Evolutionary conservation across 345 rosid genomes (phyloP).

Genomic region (Rhizophora apiculata): DNA sequence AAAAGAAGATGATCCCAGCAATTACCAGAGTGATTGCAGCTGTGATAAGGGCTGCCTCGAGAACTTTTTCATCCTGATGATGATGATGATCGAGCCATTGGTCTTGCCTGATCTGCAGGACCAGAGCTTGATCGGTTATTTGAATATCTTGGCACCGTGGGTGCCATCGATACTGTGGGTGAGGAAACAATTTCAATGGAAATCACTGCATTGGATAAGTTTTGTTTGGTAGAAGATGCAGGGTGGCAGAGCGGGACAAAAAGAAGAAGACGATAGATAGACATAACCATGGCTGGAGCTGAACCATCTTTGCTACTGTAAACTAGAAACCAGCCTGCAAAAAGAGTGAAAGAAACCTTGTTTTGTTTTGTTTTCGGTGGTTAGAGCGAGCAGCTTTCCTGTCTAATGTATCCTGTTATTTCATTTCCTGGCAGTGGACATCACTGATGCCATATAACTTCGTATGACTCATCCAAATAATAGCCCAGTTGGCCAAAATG

Average conservation of each 20-base stretch:
- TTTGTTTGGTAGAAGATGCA: conserved; percentile 3
- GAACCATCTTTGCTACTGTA: conserved; percentile 6
- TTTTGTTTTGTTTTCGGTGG: not conserved
- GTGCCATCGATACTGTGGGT: not conserved
- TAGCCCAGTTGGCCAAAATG: not conserved
- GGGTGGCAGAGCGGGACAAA: conserved; percentile 6
- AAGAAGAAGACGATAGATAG: not conserved
- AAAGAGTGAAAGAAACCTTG: conserved; percentile 1
- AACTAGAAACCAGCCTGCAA: not conserved
- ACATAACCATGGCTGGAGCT: conserved; percentile 12
- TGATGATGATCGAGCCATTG: not conserved
- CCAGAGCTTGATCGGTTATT: not conserved
- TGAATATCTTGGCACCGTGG: too few relatives aligned
- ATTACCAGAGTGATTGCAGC: conserved; percentile 27
- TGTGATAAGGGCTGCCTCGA: conserved; percentile 28
- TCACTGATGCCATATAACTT: conserved; percentile 24
- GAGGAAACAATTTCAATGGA: not conserved
- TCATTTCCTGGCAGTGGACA: conserved; percentile 27
- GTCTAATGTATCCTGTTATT: conserved; percentile 7
- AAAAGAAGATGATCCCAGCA: conserved; percentile 29
- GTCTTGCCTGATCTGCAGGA: conserved; percentile 9
- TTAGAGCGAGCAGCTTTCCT: not conserved
- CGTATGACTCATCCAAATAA: not conserved
- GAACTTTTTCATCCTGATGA: conserved; percentile 1
- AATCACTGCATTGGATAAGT: not conserved